These are phyloP conservation scores for Zopfochytrium polystomum DNA, from an alignment of 371 early-diverging fungal species.

Conservation along the genomic window DNA sequence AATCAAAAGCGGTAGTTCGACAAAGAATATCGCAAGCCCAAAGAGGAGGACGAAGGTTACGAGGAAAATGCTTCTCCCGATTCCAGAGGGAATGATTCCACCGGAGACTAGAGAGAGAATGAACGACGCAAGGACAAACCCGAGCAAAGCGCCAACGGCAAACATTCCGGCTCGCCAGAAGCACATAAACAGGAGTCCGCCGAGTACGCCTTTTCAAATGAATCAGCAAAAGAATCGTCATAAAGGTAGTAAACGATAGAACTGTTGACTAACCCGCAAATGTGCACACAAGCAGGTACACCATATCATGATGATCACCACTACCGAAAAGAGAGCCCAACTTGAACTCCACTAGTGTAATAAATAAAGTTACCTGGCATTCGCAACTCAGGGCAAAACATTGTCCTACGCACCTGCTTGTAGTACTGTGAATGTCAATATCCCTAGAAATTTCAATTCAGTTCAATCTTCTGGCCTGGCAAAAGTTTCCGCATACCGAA, in stretches of 20 bases:
- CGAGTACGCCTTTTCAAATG: slow-evolving; percentile 45
- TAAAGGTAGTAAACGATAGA: too few species aligned
- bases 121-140: slow-evolving; percentile 33
- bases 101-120: slow-evolving; percentile 60
- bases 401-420: too few species aligned
- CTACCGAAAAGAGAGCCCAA: neutral
- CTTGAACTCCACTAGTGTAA: neutral
- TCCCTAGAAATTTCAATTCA: neutral
- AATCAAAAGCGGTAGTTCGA: slow-evolving; percentile 56
- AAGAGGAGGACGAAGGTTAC: slow-evolving; percentile 51
- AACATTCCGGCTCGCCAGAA: slow-evolving; percentile 27
- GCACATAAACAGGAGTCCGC: slow-evolving; percentile 54
- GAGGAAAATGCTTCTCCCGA: slow-evolving; percentile 64
- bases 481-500: too few species aligned
- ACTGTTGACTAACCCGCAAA: slow-evolving; percentile 29
- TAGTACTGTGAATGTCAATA: too few species aligned
- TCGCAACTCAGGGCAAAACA: too few species aligned
- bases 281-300: slow-evolving; percentile 55
- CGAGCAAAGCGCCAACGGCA: slow-evolving; percentile 27
- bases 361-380: neutral
- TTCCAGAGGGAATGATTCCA: slow-evolving; percentile 51
- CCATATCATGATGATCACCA: slow-evolving; percentile 29
- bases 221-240: too few species aligned
- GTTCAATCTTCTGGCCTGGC: neutral
- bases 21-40: slow-evolving; percentile 48